These are phyloP conservation scores for Lactifluus echinatus DNA, from an alignment of 768 basidiomycete species.

Conservation along the genomic window DNA sequence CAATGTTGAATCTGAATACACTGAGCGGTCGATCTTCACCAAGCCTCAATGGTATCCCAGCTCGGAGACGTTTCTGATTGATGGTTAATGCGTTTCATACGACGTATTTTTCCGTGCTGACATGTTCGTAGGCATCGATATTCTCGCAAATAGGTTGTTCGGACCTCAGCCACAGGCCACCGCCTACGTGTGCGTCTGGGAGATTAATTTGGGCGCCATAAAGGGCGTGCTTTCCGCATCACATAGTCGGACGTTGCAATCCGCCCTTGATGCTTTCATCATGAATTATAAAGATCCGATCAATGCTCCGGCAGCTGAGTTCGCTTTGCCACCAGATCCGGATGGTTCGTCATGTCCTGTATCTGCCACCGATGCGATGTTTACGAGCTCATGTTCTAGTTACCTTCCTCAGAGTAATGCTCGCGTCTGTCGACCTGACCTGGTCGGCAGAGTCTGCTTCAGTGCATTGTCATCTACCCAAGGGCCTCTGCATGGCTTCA, in stretches of 20 bases:
- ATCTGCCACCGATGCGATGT: background rate
- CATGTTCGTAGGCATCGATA: constrained; percentile 49
- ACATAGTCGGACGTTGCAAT: constrained; percentile 42
- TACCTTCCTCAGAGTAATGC: constrained; percentile 68
- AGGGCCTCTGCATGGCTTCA: constrained; percentile 55
- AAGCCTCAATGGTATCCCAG: constrained; percentile 17
- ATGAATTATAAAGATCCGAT: constrained; percentile 65
- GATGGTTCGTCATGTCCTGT: constrained; percentile 51
- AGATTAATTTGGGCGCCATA: constrained; percentile 61
- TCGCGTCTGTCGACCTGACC: constrained; percentile 46
- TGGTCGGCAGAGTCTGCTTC: constrained; percentile 49
- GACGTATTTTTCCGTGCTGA: background rate
- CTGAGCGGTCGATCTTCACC: constrained; percentile 33
- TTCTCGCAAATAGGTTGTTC: constrained; percentile 80
- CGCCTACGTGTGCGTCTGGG: constrained; percentile 92
- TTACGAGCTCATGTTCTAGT: constrained; percentile 37
- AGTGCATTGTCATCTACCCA: constrained; percentile 43
- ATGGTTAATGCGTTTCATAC: constrained; percentile 29
- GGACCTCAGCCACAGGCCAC: constrained; percentile 79
- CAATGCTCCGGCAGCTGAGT: constrained; percentile 74
- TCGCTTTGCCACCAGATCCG: constrained; percentile 53
- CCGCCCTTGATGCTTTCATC: constrained; percentile 50
- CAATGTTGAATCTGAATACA: constrained; percentile 39
- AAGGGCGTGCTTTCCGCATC: constrained; percentile 47
- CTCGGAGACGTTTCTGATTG: constrained; percentile 38